A percentile compares a stretch with the other conserved stretches of the same genome.
These are phyloP conservation scores for Phaeoacremonium minimum DNA, from an alignment of 2,329 filamentous ascomycete species.

Conservation along the genomic window DNA sequence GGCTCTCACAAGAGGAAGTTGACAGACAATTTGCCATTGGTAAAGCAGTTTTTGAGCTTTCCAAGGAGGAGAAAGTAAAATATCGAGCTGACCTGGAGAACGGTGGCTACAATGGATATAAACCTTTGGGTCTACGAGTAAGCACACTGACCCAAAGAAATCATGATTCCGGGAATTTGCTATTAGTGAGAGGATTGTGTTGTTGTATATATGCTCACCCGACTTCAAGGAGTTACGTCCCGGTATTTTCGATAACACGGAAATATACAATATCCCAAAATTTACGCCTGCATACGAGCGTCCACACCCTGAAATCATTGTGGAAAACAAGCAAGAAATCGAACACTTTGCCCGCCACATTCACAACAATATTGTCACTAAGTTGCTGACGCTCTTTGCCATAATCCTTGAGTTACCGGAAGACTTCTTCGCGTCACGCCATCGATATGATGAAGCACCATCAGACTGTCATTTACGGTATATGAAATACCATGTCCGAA, in stretches of 20 bases:
- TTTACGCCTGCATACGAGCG: too few relatives aligned
- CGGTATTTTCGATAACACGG: constrained; percentile 29
- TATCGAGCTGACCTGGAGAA: constrained; percentile 45
- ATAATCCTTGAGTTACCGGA: constrained; percentile 54
- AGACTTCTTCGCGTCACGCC: constrained; percentile 47
- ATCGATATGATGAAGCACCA: constrained; percentile 48
- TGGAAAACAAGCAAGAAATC: constrained; percentile 22
- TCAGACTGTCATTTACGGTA: constrained; percentile 55
- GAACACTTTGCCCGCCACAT: constrained; percentile 24
- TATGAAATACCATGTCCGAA: constrained; percentile 51
- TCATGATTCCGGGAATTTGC: too few relatives aligned
- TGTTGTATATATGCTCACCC: too few relatives aligned
- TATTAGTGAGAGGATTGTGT: too few relatives aligned
- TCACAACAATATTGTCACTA: constrained; percentile 22
- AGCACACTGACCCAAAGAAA: too few relatives aligned
- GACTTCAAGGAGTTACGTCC: constrained; percentile 25
- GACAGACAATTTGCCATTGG: constrained; percentile 58
- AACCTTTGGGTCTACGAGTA: constrained; percentile 40
- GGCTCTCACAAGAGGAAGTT: constrained; percentile 55
- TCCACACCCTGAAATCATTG: constrained; percentile 25
- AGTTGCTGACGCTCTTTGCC: constrained; percentile 28
- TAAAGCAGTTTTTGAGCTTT: constrained; percentile 52
- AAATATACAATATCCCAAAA: constrained; percentile 35
- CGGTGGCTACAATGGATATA: constrained; percentile 54
- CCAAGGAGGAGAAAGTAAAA: constrained; percentile 54